Base-by-base conservation (phyloP, 352 stramenopile species). In the Hyaloperonospora brassicae region DNA sequence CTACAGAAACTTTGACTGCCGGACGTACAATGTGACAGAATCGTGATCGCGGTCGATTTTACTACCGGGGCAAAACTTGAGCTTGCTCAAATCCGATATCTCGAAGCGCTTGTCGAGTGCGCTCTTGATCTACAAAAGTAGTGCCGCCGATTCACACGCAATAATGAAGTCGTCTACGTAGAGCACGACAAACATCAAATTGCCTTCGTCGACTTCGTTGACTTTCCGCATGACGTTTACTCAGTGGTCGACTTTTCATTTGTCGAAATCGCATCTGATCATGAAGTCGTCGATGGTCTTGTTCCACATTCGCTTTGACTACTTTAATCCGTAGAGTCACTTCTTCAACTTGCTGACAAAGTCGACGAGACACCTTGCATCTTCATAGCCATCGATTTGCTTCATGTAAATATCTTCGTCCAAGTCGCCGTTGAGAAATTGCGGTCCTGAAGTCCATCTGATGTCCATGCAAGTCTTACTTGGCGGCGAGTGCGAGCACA, bases 261-360 rank as follows among this genome's bases (percentile, higher is more conserved):
- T 53, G 2, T 6, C 41, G 21, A 53, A 43, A 12, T 2, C 31
- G n/a, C 44, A 13, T 2, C 27, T 22, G 31, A 45, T 34, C 31
- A 44, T 43, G 31, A 52, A 52, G 25, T 42, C 34, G n/a, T 52
- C 31, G 31, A 52, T 53, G 24, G 30, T 41, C 46, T 52, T 40
- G 46, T 52, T 52, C 10, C 5, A 42, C 36, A 42, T 42, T 4
- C 36, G 36, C 36, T 4, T 4, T 21, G 3, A 14, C 14, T 42
- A 10, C 36, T 42, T 42, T 42, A 42, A 21, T 21, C 36, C 36
- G 36, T 42, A 42, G 14, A 42, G 3, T 21, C 2, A 42, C 9
- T 42, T 42, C 36, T 42, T 42, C 3, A 42, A 21, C 14, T 42
- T 42, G 36, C 36, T n/a, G 11, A 42, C 36, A 42, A 42, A 42